Percentiles rank a stretch among this genome's conserved stretches.
These are phyloP conservation scores for Podaxis sp. DNA, from an alignment of 768 basidiomycete species.

Conservation along the genomic window DNA sequence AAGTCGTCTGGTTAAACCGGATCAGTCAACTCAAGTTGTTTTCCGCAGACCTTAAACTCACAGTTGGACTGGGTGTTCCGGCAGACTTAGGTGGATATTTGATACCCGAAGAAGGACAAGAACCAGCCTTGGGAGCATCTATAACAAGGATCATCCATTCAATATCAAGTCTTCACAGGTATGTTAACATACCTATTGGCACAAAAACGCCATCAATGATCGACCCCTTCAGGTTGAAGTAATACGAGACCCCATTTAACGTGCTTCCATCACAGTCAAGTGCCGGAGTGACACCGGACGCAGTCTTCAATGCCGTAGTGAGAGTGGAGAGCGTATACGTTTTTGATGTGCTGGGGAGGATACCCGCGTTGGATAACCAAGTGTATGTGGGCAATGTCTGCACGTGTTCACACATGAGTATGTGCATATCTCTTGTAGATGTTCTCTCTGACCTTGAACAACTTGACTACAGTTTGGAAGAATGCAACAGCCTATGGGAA, in stretches of 20 bases:
- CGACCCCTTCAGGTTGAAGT: constrained; percentile 64
- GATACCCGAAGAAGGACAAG: constrained; percentile 55
- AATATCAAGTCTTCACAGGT: neutral
- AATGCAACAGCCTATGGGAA: constrained; percentile 58
- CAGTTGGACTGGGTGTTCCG: constrained; percentile 20
- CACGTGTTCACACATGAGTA: neutral
- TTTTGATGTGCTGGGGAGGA: constrained; percentile 55
- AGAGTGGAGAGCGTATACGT: constrained; percentile 57
- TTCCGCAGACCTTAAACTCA: constrained; percentile 13
- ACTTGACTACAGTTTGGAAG: constrained; percentile 52
- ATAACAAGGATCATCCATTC: neutral
- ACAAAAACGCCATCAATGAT: constrained; percentile 60
- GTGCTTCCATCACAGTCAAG: constrained; percentile 26
- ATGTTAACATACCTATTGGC: constrained; percentile 43
- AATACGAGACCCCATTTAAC: constrained; percentile 47
- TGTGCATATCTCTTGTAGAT: constrained; percentile 27
- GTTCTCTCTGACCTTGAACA: constrained; percentile 44
- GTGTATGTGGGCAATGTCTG: constrained; percentile 68
- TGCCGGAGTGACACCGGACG: constrained; percentile 46
- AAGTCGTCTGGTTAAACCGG: neutral
- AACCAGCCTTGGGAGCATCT: constrained; percentile 48
- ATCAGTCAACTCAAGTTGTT: neutral
- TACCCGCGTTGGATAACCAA: constrained; percentile 68
- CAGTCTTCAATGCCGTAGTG: constrained; percentile 48
- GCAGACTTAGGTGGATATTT: constrained; percentile 56